phyloP scores from a whole-genome alignment of 1,284 basidiomycete genomes.

The Abortiporus biennis region DNA sequence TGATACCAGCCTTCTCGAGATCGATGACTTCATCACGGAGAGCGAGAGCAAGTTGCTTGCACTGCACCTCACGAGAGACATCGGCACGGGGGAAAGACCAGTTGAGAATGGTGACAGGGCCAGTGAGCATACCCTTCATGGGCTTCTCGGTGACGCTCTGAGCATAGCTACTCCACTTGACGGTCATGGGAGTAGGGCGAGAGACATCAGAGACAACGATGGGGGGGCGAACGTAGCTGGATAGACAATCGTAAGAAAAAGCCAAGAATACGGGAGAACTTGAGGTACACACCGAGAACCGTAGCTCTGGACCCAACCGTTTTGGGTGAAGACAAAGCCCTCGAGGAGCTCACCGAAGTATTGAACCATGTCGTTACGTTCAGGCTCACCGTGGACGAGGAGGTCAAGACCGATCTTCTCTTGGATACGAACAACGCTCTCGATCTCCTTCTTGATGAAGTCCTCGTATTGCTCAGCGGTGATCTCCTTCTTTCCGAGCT shows the following conservation, averaged over 20 bases:
- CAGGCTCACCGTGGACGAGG: slow-evolving; percentile 98
- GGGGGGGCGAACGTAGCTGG: slow-evolving; percentile 95
- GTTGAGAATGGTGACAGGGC: slow-evolving; percentile 96
- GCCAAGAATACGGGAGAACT: slow-evolving; percentile 1
- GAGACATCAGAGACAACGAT: slow-evolving; percentile 99
- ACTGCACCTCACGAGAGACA: slow-evolving; percentile 94
- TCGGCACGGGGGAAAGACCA: slow-evolving; percentile 99
- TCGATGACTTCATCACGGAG: slow-evolving; percentile 98
- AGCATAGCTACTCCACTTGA: slow-evolving; percentile 95
- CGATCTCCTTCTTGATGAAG: slow-evolving; percentile 99
- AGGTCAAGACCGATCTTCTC: slow-evolving; percentile 96
- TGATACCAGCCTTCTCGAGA: slow-evolving; percentile 96
- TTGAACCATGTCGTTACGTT: slow-evolving; percentile 99
- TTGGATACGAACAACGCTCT: slow-evolving; percentile 93
- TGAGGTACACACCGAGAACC: slow-evolving; percentile 66
- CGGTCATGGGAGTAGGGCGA: slow-evolving; percentile 91
- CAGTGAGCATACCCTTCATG: slow-evolving; percentile 99
- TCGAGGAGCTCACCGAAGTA: slow-evolving; percentile 98
- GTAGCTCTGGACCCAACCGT: slow-evolving; percentile 99
- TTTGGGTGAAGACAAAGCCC: slow-evolving; percentile 98
- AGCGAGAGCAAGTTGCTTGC: slow-evolving; percentile 96
- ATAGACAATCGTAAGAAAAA: slow-evolving; percentile 25
- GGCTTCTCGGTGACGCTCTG: slow-evolving; percentile 92
- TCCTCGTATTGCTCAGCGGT: slow-evolving; percentile 88
- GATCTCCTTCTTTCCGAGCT: slow-evolving; percentile 91